Conservation (phyloP, 2,329 filamentous ascomycete species). For the Fusarium sp. region DNA sequence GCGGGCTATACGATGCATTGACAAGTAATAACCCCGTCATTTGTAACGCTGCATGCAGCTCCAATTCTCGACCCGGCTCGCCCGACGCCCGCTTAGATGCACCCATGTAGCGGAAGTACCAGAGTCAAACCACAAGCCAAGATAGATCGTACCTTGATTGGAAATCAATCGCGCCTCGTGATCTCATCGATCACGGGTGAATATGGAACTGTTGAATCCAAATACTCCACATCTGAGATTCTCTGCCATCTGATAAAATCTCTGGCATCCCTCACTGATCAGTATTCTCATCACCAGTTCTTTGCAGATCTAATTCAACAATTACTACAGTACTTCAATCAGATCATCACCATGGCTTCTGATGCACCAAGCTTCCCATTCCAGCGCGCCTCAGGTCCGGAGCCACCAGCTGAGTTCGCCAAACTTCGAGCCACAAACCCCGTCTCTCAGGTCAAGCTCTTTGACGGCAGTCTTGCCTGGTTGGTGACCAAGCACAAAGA, state of each 20-base stretch:
- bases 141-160: conserved; percentile 12
- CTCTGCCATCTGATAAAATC: background rate
- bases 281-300: background rate
- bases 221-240: background rate
- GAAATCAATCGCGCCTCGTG: conserved; percentile 25
- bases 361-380: conserved; percentile 39
- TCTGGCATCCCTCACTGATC: background rate
- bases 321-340: background rate
- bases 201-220: background rate
- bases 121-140: conserved; percentile 2
- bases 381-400: conserved; percentile 40
- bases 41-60: conserved; percentile 3
- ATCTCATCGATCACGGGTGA: background rate
- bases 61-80: background rate
- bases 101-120: conserved; percentile 2
- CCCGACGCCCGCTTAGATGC: background rate
- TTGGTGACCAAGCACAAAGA: conserved; percentile 63
- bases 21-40: conserved; percentile 7
- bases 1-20: background rate
- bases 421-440: conserved; percentile 58
- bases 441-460: conserved; percentile 61
- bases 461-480: conserved; percentile 62
- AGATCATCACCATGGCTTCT: background rate
- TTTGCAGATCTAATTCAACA: background rate
- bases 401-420: conserved; percentile 61